Evolutionary conservation across 2,329 filamentous ascomycete genomes (phyloP).

Genomic region (Colletotrichum sublineola): DNA sequence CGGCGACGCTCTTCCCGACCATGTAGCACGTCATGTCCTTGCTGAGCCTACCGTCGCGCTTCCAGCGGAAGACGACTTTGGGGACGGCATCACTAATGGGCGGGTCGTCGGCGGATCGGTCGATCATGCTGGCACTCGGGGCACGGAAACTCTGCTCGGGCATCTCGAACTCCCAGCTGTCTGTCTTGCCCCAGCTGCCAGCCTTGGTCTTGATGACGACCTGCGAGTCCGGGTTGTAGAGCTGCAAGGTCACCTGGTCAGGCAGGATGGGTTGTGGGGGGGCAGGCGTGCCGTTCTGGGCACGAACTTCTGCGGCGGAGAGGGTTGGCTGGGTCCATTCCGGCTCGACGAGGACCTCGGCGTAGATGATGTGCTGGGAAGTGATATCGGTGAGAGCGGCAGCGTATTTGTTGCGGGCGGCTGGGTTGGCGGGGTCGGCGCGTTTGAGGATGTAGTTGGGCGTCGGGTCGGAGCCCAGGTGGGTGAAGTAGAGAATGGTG

Average conservation of each 20-base stretch:
- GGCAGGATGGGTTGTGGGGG: slow-evolving; percentile 78
- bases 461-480: slow-evolving; percentile 84
- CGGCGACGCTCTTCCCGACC: slow-evolving; percentile 80
- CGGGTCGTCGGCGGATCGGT: slow-evolving; percentile 71
- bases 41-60: slow-evolving; percentile 85
- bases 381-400: slow-evolving; percentile 87
- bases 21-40: slow-evolving; percentile 92
- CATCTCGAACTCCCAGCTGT: slow-evolving; percentile 93
- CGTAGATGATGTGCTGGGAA: slow-evolving; percentile 85
- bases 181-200: slow-evolving; percentile 83
- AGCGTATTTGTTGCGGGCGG: slow-evolving; percentile 86
- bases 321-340: slow-evolving; percentile 88
- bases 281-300: slow-evolving; percentile 73
- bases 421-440: slow-evolving; percentile 76
- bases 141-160: slow-evolving; percentile 86
- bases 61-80: slow-evolving; percentile 88
- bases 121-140: slow-evolving; percentile 83
- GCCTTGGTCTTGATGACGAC: slow-evolving; percentile 78
- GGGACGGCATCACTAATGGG: slow-evolving; percentile 68
- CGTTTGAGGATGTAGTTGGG: slow-evolving; percentile 86
- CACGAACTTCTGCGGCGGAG: slow-evolving; percentile 83
- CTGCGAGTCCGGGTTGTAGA: slow-evolving; percentile 94
- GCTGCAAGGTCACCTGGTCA: slow-evolving; percentile 82
- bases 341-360: slow-evolving; percentile 85
- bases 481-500: slow-evolving; percentile 70